Conservation (phyloP, 2,329 filamentous ascomycete genomes). For the Claviceps pusilla region DNA sequence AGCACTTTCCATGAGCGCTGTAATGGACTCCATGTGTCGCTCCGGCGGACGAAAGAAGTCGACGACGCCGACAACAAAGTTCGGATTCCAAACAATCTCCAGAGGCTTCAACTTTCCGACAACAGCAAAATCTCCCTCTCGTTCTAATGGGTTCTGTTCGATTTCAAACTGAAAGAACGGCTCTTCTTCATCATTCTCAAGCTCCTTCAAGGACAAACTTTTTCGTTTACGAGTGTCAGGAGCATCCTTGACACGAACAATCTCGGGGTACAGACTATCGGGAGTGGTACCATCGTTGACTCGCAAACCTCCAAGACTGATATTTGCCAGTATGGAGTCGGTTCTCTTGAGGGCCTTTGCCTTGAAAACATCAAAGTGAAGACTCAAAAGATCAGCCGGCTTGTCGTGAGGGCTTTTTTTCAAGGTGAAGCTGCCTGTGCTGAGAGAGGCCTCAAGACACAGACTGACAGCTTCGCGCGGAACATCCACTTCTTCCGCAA, state of each 20-base stretch:
- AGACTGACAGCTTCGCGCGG: slow-evolving; percentile 86
- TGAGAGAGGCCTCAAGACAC: slow-evolving; percentile 82
- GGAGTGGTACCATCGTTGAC: slow-evolving; percentile 93
- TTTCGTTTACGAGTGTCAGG: slow-evolving; percentile 34
- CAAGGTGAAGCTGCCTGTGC: slow-evolving; percentile 89
- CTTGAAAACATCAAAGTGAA: slow-evolving; percentile 90
- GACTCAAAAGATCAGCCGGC: slow-evolving; percentile 64
- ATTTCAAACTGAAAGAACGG: slow-evolving; percentile 86
- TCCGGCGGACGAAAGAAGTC: slow-evolving; percentile 96
- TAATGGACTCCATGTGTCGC: slow-evolving; percentile 96
- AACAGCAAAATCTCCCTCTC: slow-evolving; percentile 77
- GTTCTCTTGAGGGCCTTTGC: slow-evolving; percentile 80
- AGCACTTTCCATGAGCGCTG: slow-evolving; percentile 85
- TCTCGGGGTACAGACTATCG: slow-evolving; percentile 82
- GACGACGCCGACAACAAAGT: slow-evolving; percentile 75
- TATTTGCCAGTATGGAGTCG: slow-evolving; percentile 75
- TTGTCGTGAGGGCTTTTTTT: slow-evolving; percentile 52
- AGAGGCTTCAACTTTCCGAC: slow-evolving; percentile 87
- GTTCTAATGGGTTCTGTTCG: slow-evolving; percentile 89
- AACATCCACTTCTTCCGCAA: slow-evolving; percentile 75
- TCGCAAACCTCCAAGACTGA: slow-evolving; percentile 82
- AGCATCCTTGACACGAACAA: slow-evolving; percentile 87
- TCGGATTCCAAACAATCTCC: slow-evolving; percentile 95
- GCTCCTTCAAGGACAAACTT: slow-evolving; percentile 37
- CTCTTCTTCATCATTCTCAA: slow-evolving; percentile 41